Base-by-base conservation (phyloP, 106 monocot genomes). In the Platanthera zijinensis region DNA sequence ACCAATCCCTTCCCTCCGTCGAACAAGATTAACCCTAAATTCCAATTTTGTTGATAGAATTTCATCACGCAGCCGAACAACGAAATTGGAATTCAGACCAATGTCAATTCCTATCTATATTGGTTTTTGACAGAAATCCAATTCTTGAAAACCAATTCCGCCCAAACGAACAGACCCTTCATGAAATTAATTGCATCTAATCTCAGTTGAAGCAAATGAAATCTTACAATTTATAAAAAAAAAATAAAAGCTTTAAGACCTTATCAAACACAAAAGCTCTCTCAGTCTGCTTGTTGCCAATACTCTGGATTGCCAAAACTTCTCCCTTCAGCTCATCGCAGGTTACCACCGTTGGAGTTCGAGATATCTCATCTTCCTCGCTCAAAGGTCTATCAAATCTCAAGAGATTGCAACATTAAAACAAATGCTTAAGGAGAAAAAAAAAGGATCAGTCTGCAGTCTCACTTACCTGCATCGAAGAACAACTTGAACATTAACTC, bases 401-500 rank as follows among this genome's bases (percentile, higher is more conserved):
- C 10, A 51, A 78, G 52, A 21, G 66, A 10, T 15, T n/a, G 28
- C 48, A 74, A 13, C 21, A 30, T 50, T 54, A 70, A 39, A 54
- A 77, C 14, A 18, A 50, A 71, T 67, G 30, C 8, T 66, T 0
- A 66, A 30, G 32, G 66, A 5, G 5, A 25, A 66, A 66, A 66
- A 64, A 30, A 62, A 57, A 54, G 10, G 10, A 50, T 51, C n/a
- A n/a, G 8, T 15, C 71, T 59, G 6, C 21, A 47, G 11, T 46
- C 46, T 17, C 2, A 12, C 46, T 19, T 62, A 83, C 85, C 88
- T 83, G 88, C 88, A 89, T 18, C 85, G 77, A 1, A 89, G 81
- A 25, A 89, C 51, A 54, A 89, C 96, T 75, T 96, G 96, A 50
- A 96, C 83, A 83, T 96, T 93, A 71, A 91, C 94, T 80, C 92